Conservation (phyloP, 2,329 filamentous ascomycete species). For the Sclerotinia minor region DNA sequence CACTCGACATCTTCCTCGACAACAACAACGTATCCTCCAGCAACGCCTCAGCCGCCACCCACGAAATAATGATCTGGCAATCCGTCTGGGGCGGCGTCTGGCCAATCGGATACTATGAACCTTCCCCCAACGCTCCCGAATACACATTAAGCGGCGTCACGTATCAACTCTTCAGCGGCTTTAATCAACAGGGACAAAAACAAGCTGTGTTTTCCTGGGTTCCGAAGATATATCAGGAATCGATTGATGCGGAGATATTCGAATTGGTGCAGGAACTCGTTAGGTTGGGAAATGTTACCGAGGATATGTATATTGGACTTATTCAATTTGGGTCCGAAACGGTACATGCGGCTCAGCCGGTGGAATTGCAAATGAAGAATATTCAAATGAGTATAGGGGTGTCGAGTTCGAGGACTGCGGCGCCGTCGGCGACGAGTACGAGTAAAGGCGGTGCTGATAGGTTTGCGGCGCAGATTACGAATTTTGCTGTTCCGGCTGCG, state of each 20-base stretch:
- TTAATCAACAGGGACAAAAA: constrained; percentile 19
- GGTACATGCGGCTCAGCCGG: background rate
- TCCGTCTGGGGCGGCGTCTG: constrained; percentile 23
- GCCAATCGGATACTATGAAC: constrained; percentile 21
- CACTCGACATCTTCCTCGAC: constrained; percentile 23
- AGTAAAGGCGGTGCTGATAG: constrained; percentile 6
- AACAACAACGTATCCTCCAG: background rate
- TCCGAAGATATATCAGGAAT: constrained; percentile 8
- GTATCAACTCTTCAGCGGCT: constrained; percentile 7
- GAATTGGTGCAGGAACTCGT: constrained; percentile 5
- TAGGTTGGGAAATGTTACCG: constrained; percentile 1
- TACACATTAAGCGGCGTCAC: constrained; percentile 9
- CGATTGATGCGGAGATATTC: constrained; percentile 9
- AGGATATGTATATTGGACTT: constrained; percentile 17
- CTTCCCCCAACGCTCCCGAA: background rate
- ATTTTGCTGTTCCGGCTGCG: constrained; percentile 24
- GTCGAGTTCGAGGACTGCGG: constrained; percentile 1
- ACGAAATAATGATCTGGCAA: constrained; percentile 24
- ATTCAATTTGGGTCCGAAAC: constrained; percentile 21
- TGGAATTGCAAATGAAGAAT: constrained; percentile 12
- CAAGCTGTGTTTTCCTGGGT: constrained; percentile 19
- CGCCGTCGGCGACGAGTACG: constrained; percentile 2
- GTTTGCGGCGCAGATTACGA: constrained; percentile 17
- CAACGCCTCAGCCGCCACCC: constrained; percentile 15
- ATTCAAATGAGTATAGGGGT: constrained; percentile 16